Conservation (phyloP, 306 rosid genomes). For the Prinsepia uniflora region DNA sequence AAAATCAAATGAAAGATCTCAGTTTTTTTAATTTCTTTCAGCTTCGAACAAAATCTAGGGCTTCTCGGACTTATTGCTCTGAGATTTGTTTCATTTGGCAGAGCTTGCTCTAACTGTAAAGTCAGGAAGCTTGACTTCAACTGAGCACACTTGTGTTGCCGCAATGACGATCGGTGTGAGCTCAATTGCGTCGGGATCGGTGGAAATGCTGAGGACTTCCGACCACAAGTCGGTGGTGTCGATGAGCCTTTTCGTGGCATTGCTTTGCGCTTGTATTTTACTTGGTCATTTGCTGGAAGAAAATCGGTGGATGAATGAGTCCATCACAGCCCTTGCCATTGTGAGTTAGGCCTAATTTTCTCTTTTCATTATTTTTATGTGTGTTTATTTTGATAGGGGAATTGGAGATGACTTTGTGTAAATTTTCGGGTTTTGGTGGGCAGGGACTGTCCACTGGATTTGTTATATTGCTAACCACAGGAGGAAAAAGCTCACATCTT, state of each 20-base stretch:
- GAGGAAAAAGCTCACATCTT: slow-evolving; percentile 89
- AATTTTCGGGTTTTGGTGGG: neutral
- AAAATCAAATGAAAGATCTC: neutral
- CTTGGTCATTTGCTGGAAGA: slow-evolving; percentile 85
- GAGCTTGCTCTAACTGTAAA: neutral
- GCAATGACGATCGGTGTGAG: slow-evolving; percentile 21
- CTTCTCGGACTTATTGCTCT: neutral
- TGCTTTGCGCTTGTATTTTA: slow-evolving; percentile 79
- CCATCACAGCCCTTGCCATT: slow-evolving; percentile 84
- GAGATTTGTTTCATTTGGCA: neutral
- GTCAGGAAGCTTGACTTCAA: neutral
- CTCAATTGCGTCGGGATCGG: slow-evolving; percentile 5
- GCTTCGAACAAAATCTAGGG: neutral
- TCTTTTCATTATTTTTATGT: neutral
- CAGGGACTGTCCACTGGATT: slow-evolving; percentile 88
- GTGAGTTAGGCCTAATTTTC: slow-evolving; percentile 36
- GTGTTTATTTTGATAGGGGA: neutral
- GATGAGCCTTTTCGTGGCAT: slow-evolving; percentile 77
- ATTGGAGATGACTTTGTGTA: neutral
- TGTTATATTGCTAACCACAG: slow-evolving; percentile 59
- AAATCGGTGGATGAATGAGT: slow-evolving; percentile 86
- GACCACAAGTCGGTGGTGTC: slow-evolving; percentile 86
- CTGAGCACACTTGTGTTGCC: neutral
- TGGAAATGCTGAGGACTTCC: slow-evolving; percentile 40
- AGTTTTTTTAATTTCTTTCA: neutral